Evolutionary conservation across 192 early-diverging fungal genomes (phyloP), one percentile per base, ranked within the genome.

Genomic region (Mortierella hygrophila): DNA sequence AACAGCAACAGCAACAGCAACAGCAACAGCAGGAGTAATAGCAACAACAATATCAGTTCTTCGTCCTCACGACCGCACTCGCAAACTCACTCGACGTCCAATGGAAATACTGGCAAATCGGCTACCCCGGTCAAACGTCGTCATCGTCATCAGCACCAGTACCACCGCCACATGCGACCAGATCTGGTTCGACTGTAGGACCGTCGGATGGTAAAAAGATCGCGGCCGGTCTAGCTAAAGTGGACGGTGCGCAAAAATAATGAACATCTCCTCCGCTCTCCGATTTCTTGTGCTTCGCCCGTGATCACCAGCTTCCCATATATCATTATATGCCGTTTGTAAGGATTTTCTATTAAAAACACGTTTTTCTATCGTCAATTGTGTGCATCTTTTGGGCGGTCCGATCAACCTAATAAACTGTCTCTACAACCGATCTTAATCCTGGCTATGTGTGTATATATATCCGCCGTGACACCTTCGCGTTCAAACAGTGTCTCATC

Each of bases 181-280:
- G 29, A 52, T 37, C 52, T 52, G 54, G 13, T 55, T 32, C 46
- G 32, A 75, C 49, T 37, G 21, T 77, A 23, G 76, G 76, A 9
- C 76, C 65, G 8, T 42, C 76, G 3, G 76, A 77, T 32, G 76
- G 76, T 6, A 77, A 77, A 29, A 77, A 77, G 65, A 69, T 77
- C 37, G 76, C 76, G 3, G 76, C 76, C 7, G 76, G 13, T 1
- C 65, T 77, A 20, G n/a, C 60, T 3, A 35, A 60, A 21, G 37
- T 77, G 32, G 76, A 77, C 4, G 40, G 32, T 52, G 41, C 13
- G 29, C 26, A 47, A 20, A 26, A 32, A 35, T 55, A 11, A 52
- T 70, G 4, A 20, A 40, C 49, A 16, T 16, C 49, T 9, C 49
- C 49, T 52, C 49, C 26, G 3, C 15, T 26, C 0, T 65, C 60